Base-by-base conservation (phyloP, 2,329 filamentous ascomycete genomes). In the Cordyceps cicadae region DNA sequence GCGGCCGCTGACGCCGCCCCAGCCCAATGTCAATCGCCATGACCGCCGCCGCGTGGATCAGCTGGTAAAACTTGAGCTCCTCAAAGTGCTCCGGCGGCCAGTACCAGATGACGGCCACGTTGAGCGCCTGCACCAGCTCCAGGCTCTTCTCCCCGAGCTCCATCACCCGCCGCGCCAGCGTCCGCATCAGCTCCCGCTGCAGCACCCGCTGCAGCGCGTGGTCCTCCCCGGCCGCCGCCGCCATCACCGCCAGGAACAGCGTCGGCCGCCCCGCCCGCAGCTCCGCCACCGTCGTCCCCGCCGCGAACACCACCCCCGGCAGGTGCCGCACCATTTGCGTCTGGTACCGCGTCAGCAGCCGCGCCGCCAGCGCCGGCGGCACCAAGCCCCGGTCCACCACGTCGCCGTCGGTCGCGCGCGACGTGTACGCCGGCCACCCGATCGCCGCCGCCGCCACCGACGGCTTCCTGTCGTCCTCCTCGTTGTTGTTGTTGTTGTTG, bases 51-150 rank as follows among this genome's bases (percentile, higher is more conserved):
- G 90, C 85, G 70, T 96, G 90, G 51, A 91, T 85, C 65, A 94
- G 81, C 75, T 93, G 89, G 74, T 94, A 96, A 71, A 94, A 95
- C 70, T 94, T 94, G 68, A 93, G 84, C 74, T 94, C 88, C 68
- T 95, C 90, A 62, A 89, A 89, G 67, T 89, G 83, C 65, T 93
- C 87, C 0, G 91, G 91, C 17, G 90, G 90, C 71, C 86, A 86
- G 71, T 96, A 95, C 89, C 91, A 96, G 21, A 92, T 82, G n/a
- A 87, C 85, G 7, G 85, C 80, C 3, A 96, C 77, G 62, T 90
- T 81, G 46, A 96, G 76, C 1, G 89, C 84, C 74, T 96, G 92
- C 9, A 95, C 84, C 7, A 96, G 77, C 71, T 96, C 92, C 19
- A 96, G 74, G 41, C 84, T 90, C 77, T 95, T 96, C 67, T 91